Base-by-base conservation (phyloP, 306 rosid genomes). In the Purshia tridentata region DNA sequence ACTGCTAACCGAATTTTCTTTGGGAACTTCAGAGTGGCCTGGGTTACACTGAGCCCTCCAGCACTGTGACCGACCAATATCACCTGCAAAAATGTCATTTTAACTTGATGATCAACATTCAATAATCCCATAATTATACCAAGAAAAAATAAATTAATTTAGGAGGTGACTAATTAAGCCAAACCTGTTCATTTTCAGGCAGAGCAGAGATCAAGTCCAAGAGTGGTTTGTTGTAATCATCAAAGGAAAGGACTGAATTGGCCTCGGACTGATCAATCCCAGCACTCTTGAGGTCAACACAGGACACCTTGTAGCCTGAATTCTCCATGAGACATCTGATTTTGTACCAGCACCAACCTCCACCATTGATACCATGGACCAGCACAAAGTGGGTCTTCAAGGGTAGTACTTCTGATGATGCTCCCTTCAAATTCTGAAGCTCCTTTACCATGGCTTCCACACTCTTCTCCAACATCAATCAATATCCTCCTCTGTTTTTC, bases 301-400 rank as follows among this genome's bases (percentile, higher is more conserved):
- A 86, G 6, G 98, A 84, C 9, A 91, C 97, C 73, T 70, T 88
- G 80, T 75, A 86, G 75, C 98, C 96, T 4, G 97, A 94, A 84
- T 87, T 89, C 85, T 94, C 97, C 96, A 94, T 85, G 4, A 91
- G 91, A 62, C 92, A 86, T 77, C 86, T 72, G 84, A 94, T 81
- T 89, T 88, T 94, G 88, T 88, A 94, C 99, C 99, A 94, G 64
- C 99, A 88, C 99, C 99, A 94, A 66, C 84, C 74, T 51, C 97
- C 99, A 11, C 92, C 92, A 16, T 96, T 40, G 67, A 91, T 16
- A 51, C 99, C 99, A 79, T 91, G 99, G 55, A 94, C 89, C 65
- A 94, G 87, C 74, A 94, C 99, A 72, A 89, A 94, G 89, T 94
- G 75, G 56, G 94, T 83, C 74, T 80, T 79, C 79, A 80, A 65